Base-by-base conservation (phyloP, 768 basidiomycete species). In the Auricularia sp. region DNA sequence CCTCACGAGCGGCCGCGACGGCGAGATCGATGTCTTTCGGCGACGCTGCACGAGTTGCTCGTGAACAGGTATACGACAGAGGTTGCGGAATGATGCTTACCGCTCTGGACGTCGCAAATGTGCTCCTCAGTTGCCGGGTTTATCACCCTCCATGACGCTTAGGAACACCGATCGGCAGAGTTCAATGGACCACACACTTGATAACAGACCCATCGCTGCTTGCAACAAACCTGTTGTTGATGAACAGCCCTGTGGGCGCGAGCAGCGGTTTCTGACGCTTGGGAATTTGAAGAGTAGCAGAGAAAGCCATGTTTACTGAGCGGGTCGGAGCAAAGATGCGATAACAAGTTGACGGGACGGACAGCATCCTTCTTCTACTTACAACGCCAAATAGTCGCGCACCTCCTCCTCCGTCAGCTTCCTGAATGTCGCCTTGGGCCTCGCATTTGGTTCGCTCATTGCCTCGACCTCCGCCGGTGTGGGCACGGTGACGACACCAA, bases 321-420 rank as follows among this genome's bases (percentile, higher is more conserved):
- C 39, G 47, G 21, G 47, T 21, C 47, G 21, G 18, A 21, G 47
- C 18, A 51, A 16, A 51, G 47, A 51, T 18, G 21, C 14, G 47
- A 51, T 21, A 51, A 16, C 47, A 18, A 16, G 47, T 18, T 51
- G 21, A 51, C 47, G 47, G 47, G 14, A 51, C 44, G 44, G 11
- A 51, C 10, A 21, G 47, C 47, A 21, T 51, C 47, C 21, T 16
- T 51, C 51, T 42, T 39, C 33, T 54, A 54, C n/a, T 64, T 86
- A 94, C 79, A 94, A 77, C 44, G 92, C 88, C 74, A 98, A 78
- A 78, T 98, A 99, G 78, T 99, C 97, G 68, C 88, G 85, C 66
- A 99, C 92, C 80, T 99, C 97, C 75, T 96, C 92, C 79, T 99
- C 96, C 24, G 86, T 87, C 72, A 99, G 77, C 77, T 97, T 98